These are phyloP conservation scores for Ottelia alismoides DNA, from an alignment of 106 monocot species.

Conservation along the genomic window DNA sequence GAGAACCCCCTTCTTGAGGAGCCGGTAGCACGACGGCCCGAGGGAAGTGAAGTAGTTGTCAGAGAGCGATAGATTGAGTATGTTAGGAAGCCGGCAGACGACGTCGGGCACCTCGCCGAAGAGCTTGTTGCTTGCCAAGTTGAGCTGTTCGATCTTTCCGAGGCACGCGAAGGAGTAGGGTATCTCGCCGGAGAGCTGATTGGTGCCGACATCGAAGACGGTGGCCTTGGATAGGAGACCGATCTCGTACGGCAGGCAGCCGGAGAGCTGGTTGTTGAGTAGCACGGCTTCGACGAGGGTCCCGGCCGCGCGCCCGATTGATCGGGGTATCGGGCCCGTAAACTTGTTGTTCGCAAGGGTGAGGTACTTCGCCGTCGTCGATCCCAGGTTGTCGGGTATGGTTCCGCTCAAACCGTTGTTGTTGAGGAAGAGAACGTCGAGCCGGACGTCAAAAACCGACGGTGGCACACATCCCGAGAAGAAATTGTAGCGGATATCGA, in stretches of 20 bases:
- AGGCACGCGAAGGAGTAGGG: constrained; percentile 36
- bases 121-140: too few species aligned
- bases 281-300: constrained; percentile 4
- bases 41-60: constrained; percentile 23
- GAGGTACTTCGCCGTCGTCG: constrained; percentile 1
- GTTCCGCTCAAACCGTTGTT: constrained; percentile 1
- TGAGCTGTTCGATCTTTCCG: constrained; percentile 29
- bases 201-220: constrained; percentile 31
- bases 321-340: not conserved
- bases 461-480: not conserved
- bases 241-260: constrained; percentile 8
- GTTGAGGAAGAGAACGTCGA: constrained; percentile 15
- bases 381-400: not conserved
- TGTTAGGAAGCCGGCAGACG: constrained; percentile 15
- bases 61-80: constrained; percentile 20
- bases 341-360: too few species aligned
- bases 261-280: constrained; percentile 4
- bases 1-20: constrained; percentile 12
- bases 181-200: constrained; percentile 31
- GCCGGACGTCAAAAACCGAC: not conserved
- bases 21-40: constrained; percentile 7
- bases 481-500: constrained; percentile 7
- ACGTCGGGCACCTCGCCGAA: constrained; percentile 37
- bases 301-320: not conserved
- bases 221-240: constrained; percentile 3